Conservation (phyloP, 768 basidiomycete species). For the Podaxis sp. region DNA sequence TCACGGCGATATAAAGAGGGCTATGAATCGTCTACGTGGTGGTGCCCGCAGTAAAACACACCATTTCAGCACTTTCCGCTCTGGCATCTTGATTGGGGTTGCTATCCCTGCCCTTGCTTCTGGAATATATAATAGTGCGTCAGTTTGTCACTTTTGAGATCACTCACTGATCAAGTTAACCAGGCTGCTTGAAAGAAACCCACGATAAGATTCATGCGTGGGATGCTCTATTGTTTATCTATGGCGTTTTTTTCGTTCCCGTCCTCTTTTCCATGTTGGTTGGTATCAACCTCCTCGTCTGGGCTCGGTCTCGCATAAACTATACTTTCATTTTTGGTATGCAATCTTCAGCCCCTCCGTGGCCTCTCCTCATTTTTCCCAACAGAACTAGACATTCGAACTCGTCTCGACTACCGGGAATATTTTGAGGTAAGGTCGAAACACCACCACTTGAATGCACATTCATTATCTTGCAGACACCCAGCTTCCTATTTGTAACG, state of each 20-base stretch:
- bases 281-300: slow-evolving; percentile 81
- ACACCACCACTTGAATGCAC: slow-evolving; percentile 9
- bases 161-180: slow-evolving; percentile 42
- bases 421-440: slow-evolving; percentile 52
- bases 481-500: slow-evolving; percentile 72
- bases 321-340: slow-evolving; percentile 90
- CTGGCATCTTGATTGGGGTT: slow-evolving; percentile 71
- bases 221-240: slow-evolving; percentile 76
- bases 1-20: slow-evolving; percentile 76
- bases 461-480: slow-evolving; percentile 48
- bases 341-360: slow-evolving; percentile 19
- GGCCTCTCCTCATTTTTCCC: slow-evolving; percentile 14
- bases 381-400: slow-evolving; percentile 67
- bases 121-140: slow-evolving; percentile 61
- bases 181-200: slow-evolving; percentile 38
- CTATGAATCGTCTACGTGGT: slow-evolving; percentile 64
- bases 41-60: slow-evolving; percentile 52
- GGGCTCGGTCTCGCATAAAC: slow-evolving; percentile 78
- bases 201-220: slow-evolving; percentile 61
- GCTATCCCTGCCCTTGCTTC: slow-evolving; percentile 66
- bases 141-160: neutral
- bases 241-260: slow-evolving; percentile 73
- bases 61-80: slow-evolving; percentile 71
- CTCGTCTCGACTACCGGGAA: slow-evolving; percentile 74
- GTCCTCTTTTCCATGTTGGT: slow-evolving; percentile 75